Base-by-base conservation (phyloP, 371 early-diverging fungal species). In the Mortierella sp. region DNA sequence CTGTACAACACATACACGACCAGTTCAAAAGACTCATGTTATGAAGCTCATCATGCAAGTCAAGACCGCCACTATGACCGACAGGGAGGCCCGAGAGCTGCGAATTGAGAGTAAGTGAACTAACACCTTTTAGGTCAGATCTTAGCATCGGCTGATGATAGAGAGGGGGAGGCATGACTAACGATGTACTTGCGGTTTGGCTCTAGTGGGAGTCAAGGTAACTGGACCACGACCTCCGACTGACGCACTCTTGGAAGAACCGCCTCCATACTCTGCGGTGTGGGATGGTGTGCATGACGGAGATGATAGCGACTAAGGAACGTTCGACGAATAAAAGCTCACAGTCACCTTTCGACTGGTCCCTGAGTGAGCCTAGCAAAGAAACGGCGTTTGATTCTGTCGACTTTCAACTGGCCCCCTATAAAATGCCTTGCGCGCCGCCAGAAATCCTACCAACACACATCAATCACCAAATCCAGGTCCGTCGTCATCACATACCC, bases 211-310 rank as follows among this genome's bases (percentile, higher is more conserved):
- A 21, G 54, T 72, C 45, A 49, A 61, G 24, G 18, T 72, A 5
- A 72, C 66, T 0, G 72, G 57, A 19, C 72, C 72, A 21, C 45
- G 72, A 45, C 72, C 72, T 3, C 72, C 72, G n/a, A 50, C 61
- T 4, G 67, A 61, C 5, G 3, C n/a, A 1, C 41, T 49, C 8
- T 1, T 12, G 2, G 67, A 66, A 18, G 61, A 57, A 30, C 46
- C 66, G 10, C 72, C 72, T 14, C 50, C 62, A 3, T 72, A 72
- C 43, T 61, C 72, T 4, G 31, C 55, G 3, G 21, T 30, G 16
- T 59, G 61, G 49, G 49, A 61, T 1, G 50, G 58, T 4, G 57
- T 43, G 13, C 30, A 54, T 16, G 57, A 31, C 13, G 58, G 68
- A 4, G 57, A 59, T 21, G 23, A 62, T n/a, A 62, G 69, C 24